Base-by-base conservation (phyloP, 2,329 filamentous ascomycete genomes). In the Colletotrichum lini region DNA sequence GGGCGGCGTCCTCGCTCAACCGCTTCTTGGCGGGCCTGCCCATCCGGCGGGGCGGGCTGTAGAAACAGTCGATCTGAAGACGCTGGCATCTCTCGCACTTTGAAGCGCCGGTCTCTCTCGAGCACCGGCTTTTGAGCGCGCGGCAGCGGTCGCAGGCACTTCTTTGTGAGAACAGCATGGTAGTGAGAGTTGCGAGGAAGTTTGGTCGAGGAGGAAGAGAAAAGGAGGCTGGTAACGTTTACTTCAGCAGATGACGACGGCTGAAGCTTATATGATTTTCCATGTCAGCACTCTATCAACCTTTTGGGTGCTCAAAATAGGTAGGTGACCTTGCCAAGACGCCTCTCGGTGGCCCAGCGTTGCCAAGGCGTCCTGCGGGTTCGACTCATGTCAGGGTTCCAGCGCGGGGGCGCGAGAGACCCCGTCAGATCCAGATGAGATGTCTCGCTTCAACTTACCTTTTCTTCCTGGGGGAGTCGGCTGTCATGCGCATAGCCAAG, bases 101-200 rank as follows among this genome's bases (percentile, higher is more conserved):
- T 9, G 65, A 53, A 13, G 65, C 47, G 30, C 69, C 69, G 40
- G 59, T 21, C 21, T 64, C 69, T 54, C 69, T 53, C 5, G 69
- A 72, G 47, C 69, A 72, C 4, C 69, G 58, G 65, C 69, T 72
- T 53, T 72, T 72, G 9, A 72, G 65, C 26, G 69, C 69, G n/a
- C 69, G 69, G 59, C 69, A 72, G 54, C 69, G 69, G 40, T 72
- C 69, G 58, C 69, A 72, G n/a, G 69, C 69, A 50, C 69, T 72
- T 69, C 69, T 64, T 50, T 72, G 69, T 35, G 69, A 72, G 69
- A 72, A 72, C 30, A 72, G 9, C 69, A 72, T 72, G 69, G 44
- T 64, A 21, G 52, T 26, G 30, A 47, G 23, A 30, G 15, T 47
- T 47, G 47, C 49, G 58, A 21, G 38, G 42, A 59, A 2, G 8